Evolutionary conservation across 768 basidiomycete species (phyloP).

Genomic region (Mycena galopus): DNA sequence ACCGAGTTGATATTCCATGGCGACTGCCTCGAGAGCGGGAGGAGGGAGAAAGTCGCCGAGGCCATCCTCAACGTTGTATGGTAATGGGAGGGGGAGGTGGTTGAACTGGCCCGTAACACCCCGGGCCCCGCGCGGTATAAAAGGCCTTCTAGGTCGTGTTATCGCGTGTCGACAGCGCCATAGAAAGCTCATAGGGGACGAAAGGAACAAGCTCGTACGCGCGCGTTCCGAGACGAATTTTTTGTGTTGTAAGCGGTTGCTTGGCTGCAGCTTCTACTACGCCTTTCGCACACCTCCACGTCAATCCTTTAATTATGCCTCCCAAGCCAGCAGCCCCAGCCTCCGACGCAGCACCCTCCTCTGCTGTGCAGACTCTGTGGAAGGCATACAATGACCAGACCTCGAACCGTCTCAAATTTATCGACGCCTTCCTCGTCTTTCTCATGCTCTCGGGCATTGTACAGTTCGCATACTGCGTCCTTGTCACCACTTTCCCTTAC

Average conservation of each 20-base stretch:
- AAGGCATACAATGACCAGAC: conserved; percentile 85
- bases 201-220: conserved; percentile 43
- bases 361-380: conserved; percentile 72
- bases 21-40: conserved; percentile 75
- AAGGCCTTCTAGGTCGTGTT: conserved; percentile 19
- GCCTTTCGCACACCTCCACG: conserved; percentile 21
- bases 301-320: conserved; percentile 37
- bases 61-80: conserved; percentile 78
- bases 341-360: conserved; percentile 42
- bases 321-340: conserved; percentile 39
- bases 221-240: conserved; percentile 30
- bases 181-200: conserved; percentile 31
- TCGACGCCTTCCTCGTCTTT: conserved; percentile 94
- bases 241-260: conserved; percentile 12
- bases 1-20: conserved; percentile 89
- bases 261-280: conserved; percentile 19
- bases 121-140: conserved; percentile 28
- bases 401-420: conserved; percentile 88
- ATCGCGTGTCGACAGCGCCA: conserved; percentile 29
- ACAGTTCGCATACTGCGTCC: conserved; percentile 93
- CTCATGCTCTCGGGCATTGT: conserved; percentile 90
- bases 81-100: conserved; percentile 54
- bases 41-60: conserved; percentile 86
- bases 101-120: conserved; percentile 35
- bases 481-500: conserved; percentile 95